Evolutionary conservation across 306 rosid genomes (phyloP), one percentile per base, ranked within the genome.

Genomic region (Glycine soja): DNA sequence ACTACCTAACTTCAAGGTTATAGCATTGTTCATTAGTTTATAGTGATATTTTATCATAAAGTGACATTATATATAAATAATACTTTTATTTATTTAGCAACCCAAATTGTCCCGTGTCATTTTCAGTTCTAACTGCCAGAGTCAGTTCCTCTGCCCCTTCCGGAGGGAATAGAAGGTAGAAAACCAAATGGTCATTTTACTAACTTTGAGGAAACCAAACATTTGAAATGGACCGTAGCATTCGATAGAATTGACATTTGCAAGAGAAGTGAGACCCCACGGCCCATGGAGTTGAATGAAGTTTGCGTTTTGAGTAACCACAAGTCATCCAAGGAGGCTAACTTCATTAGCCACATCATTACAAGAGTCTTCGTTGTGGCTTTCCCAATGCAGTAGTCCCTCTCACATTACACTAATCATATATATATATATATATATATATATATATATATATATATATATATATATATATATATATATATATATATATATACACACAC

Each of bases 281-380:
- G 30, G 30, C 30, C 30, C 79, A 81, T 52, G 38, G 72, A 69
- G 58, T 83, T 82, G 16, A 85, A 84, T 58, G 74, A 9, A 65
- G 50, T 69, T 66, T 56, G 56, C 48, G 72, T 85, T 87, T 87
- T 56, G 10, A 86, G 77, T 47, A 85, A 81, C 78, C 85, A 68
- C 47, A 30, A 78, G 56, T 83, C 79, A 63, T 80, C 76, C 24
- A 68, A 46, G 42, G 71, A 15, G 64, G 79, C 89, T 57, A 59
- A 19, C 76, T 56, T 68, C 85, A 72, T 79, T 65, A 53, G 48
- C 83, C 85, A 53, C 69, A 85, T 68, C 84, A 51, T 88, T 82
- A 64, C 77, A 69, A 24, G 46, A 74, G 42, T 87, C 74, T 18
- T 45, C 7, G 5, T 30, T 36, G 10, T 76, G 57, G 13, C 72